phyloP scores from a whole-genome alignment of 2,329 filamentous ascomycete species.

The Parastagonospora avenae region DNA sequence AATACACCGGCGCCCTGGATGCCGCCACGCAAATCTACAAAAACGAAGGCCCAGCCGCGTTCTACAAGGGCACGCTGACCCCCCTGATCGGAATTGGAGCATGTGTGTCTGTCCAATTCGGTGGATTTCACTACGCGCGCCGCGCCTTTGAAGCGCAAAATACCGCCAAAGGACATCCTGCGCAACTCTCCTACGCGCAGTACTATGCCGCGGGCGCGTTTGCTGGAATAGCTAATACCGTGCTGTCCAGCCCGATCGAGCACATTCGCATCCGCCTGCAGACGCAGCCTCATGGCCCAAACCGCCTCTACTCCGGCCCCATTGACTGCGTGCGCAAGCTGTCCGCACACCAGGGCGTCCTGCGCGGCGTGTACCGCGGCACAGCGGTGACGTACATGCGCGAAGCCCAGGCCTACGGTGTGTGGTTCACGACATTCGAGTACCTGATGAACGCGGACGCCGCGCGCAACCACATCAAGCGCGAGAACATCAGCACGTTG shows the following conservation, averaged over 20 bases:
- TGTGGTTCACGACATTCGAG: slow-evolving; percentile 96
- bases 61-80: slow-evolving; percentile 98
- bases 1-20: slow-evolving; percentile 79
- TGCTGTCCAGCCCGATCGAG: slow-evolving; percentile 90
- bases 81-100: slow-evolving; percentile 95
- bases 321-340: slow-evolving; percentile 91
- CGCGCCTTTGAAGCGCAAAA: slow-evolving; percentile 83
- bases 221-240: slow-evolving; percentile 86
- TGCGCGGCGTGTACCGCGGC: slow-evolving; percentile 82
- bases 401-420: slow-evolving; percentile 92
- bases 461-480: slow-evolving; percentile 72
- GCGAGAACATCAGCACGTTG: slow-evolving; percentile 77
- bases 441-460: slow-evolving; percentile 94
- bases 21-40: slow-evolving; percentile 84
- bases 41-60: slow-evolving; percentile 85
- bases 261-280: slow-evolving; percentile 95
- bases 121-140: slow-evolving; percentile 90
- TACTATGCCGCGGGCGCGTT: slow-evolving; percentile 93
- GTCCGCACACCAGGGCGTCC: slow-evolving; percentile 68
- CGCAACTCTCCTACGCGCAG: slow-evolving; percentile 74
- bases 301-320: slow-evolving; percentile 79
- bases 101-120: slow-evolving; percentile 96
- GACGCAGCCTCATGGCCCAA: slow-evolving; percentile 88
- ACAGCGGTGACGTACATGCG: slow-evolving; percentile 82
- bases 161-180: slow-evolving; percentile 46